phyloP scores from a whole-genome alignment of 2,329 filamentous ascomycete species.

The Fusarium sp. region DNA sequence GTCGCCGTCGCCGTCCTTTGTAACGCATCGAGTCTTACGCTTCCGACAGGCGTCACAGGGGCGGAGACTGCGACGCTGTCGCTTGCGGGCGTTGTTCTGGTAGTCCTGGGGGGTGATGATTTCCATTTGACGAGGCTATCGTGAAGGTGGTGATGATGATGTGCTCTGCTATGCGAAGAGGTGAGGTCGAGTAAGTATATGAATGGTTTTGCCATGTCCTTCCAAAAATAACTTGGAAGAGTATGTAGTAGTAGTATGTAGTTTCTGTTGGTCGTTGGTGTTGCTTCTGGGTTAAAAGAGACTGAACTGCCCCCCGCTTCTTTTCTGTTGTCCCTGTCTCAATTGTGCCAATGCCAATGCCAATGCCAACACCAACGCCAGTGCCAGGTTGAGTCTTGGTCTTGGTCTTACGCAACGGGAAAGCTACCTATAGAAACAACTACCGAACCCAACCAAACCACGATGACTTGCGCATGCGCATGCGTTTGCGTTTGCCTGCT shows the following conservation, averaged over 20 bases:
- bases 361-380: neutral
- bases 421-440: conserved; percentile 2
- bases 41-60: conserved; percentile 55
- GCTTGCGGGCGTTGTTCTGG: conserved; percentile 50
- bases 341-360: neutral
- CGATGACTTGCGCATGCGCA: too few relatives aligned
- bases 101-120: conserved; percentile 54
- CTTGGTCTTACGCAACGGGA: conserved; percentile 16
- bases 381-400: neutral
- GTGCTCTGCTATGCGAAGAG: conserved; percentile 15
- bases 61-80: conserved; percentile 50
- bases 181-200: conserved; percentile 9
- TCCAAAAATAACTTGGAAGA: conserved; percentile 3
- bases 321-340: conserved; percentile 31
- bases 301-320: conserved; percentile 24
- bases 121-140: conserved; percentile 48
- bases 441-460: conserved; percentile 9
- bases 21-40: conserved; percentile 55
- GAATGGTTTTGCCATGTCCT: conserved; percentile 31
- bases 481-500: neutral
- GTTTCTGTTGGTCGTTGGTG: conserved; percentile 7
- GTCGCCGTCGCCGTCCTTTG: conserved; percentile 49
- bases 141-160: neutral
- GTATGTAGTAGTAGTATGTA: neutral
- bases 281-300: conserved; percentile 13